A percentile compares a stretch with the other conserved stretches of the same genome.
These are phyloP conservation scores for Colletotrichum orchidophilum DNA, from an alignment of 2,329 filamentous ascomycete species.

Conservation along the genomic window DNA sequence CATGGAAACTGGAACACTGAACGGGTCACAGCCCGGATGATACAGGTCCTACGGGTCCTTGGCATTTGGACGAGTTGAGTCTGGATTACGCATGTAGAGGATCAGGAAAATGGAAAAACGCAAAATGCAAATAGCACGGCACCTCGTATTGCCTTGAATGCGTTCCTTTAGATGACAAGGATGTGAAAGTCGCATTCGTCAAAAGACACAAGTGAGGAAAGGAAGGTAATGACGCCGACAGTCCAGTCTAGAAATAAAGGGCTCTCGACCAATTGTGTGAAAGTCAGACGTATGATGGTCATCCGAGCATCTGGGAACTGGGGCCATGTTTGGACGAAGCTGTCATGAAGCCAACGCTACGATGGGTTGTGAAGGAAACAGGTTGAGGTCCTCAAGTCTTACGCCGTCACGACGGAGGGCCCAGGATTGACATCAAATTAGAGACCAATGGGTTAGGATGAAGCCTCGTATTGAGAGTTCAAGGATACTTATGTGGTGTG, in stretches of 20 bases:
- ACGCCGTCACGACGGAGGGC: too few species aligned
- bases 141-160: neutral
- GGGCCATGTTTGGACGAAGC: neutral
- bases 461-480: too few species aligned
- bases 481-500: too few species aligned
- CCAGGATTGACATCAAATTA: too few species aligned
- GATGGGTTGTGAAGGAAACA: neutral
- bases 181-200: neutral
- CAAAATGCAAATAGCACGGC: neutral
- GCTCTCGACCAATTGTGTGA: neutral
- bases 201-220: neutral
- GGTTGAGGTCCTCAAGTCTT: neutral
- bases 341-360: neutral
- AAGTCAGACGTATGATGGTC: neutral
- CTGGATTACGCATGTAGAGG: constrained; percentile 7
- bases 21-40: neutral
- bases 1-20: neutral
- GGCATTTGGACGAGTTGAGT: neutral
- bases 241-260: too few species aligned
- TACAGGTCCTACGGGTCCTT: neutral
- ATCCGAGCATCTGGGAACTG: neutral
- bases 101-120: constrained; percentile 8
- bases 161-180: neutral
- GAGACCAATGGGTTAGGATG: too few species aligned
- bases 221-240: neutral